Evolutionary conservation across 2,329 filamentous ascomycete species (phyloP).

Genomic region (Xylogone sp.): DNA sequence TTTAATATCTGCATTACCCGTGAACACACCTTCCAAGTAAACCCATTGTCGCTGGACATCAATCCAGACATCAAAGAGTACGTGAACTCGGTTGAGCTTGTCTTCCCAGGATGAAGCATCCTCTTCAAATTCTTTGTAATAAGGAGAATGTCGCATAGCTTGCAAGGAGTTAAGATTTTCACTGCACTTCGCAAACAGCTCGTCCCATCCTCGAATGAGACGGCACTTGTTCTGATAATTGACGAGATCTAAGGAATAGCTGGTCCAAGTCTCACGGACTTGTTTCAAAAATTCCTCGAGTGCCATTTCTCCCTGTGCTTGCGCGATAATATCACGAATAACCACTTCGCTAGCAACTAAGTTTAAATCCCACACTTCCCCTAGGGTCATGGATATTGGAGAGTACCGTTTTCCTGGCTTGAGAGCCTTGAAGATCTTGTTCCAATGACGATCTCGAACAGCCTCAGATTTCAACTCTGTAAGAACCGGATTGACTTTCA

Average conservation of each 20-base stretch:
- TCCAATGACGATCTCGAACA: constrained; percentile 94
- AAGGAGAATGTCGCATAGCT: constrained; percentile 97
- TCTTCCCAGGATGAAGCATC: constrained; percentile 97
- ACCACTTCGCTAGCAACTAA: constrained; percentile 81
- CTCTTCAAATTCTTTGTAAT: constrained; percentile 99
- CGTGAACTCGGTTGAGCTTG: constrained; percentile 93
- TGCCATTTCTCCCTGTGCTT: constrained; percentile 97
- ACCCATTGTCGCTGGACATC: constrained; percentile 99
- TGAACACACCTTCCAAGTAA: constrained; percentile 98
- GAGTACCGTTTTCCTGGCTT: constrained; percentile 93
- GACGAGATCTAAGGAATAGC: constrained; percentile 89
- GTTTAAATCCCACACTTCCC: constrained; percentile 97
- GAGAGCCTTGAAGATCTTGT: constrained; percentile 94
- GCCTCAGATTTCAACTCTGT: constrained; percentile 94
- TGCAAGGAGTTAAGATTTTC: constrained; percentile 97
- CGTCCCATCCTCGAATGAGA: constrained; percentile 95
- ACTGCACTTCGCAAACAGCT: constrained; percentile 96
- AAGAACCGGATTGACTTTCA: constrained; percentile 87
- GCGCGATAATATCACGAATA: constrained; percentile 88
- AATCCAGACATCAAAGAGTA: constrained; percentile 99
- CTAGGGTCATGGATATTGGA: constrained; percentile 90
- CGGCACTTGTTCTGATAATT: constrained; percentile 98
- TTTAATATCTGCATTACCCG: constrained; percentile 98
- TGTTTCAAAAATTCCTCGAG: constrained; percentile 96
- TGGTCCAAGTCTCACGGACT: constrained; percentile 95